phyloP scores from a whole-genome alignment of 306 rosid species.

The Sindora glabra region DNA sequence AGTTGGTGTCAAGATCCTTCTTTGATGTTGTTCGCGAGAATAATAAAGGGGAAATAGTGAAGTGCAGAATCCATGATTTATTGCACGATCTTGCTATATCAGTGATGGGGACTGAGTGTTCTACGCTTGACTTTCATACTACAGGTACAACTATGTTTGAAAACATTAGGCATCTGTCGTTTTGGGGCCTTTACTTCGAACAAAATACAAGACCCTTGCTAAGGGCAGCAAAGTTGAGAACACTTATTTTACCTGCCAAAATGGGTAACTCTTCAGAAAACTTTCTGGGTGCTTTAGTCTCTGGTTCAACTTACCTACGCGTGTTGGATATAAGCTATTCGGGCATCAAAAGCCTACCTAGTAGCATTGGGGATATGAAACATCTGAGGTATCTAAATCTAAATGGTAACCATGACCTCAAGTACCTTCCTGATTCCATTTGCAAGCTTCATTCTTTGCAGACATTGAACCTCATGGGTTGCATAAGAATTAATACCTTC shows the following conservation, averaged over 20 bases:
- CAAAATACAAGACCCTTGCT: background rate
- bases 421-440: constrained; percentile 11
- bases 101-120: background rate
- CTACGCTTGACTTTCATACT: background rate
- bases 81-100: constrained; percentile 11
- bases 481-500: background rate
- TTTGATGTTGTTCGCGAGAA: constrained; percentile 1
- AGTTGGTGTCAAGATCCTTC: constrained; percentile 18
- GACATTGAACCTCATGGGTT: constrained; percentile 10
- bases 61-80: constrained; percentile 18
- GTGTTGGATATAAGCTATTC: constrained; percentile 16
- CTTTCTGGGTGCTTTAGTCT: background rate
- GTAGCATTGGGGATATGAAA: background rate
- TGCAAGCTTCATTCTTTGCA: constrained; percentile 6
- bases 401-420: background rate
- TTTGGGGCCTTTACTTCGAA: background rate
- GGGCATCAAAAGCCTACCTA: background rate
- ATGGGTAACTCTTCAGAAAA: background rate
- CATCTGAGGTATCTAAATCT: background rate
- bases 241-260: background rate
- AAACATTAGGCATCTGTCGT: background rate
- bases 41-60: background rate
- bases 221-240: background rate
- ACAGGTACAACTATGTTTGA: background rate
- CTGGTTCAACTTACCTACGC: background rate